phyloP scores from a whole-genome alignment of 1,284 basidiomycete species.

The Cryptococcus amylolentus region DNA sequence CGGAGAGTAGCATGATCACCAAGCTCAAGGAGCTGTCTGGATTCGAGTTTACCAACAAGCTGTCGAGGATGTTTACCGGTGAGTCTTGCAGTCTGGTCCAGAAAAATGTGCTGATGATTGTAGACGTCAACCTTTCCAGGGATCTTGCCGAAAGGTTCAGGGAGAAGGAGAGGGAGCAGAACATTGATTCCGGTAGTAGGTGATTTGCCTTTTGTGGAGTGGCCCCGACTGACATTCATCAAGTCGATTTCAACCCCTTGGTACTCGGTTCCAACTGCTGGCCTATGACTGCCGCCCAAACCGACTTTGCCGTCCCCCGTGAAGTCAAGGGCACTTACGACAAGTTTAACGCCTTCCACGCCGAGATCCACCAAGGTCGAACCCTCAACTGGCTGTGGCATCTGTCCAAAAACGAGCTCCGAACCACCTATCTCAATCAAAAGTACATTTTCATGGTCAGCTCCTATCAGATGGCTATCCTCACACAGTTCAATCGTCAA shows the following conservation, averaged over 20 bases:
- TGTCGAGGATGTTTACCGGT: conserved; percentile 98
- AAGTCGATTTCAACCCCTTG: conserved; percentile 85
- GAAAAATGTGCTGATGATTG: neutral
- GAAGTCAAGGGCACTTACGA: conserved; percentile 86
- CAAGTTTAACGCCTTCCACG: conserved; percentile 90
- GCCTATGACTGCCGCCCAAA: conserved; percentile 78
- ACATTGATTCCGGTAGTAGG: conserved; percentile 55
- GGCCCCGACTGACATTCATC: neutral
- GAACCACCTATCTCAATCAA: conserved; percentile 86
- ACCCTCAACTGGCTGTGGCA: conserved; percentile 99
- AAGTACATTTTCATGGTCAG: conserved; percentile 96
- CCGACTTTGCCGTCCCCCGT: conserved; percentile 83
- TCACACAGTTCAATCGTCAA: conserved; percentile 89
- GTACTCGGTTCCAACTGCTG: conserved; percentile 95
- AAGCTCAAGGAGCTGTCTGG: conserved; percentile 98
- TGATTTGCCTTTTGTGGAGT: neutral
- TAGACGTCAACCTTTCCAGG: conserved; percentile 92
- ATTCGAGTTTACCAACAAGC: conserved; percentile 97
- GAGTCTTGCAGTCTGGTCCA: conserved; percentile 22
- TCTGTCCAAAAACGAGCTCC: conserved; percentile 91
- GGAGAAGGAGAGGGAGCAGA: conserved; percentile 75
- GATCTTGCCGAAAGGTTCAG: conserved; percentile 97
- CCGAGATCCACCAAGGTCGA: conserved; percentile 69
- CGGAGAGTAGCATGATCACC: conserved; percentile 96
- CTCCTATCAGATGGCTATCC: conserved; percentile 90